Conservation (phyloP, 768 basidiomycete species). For the Termitomyces sp. region DNA sequence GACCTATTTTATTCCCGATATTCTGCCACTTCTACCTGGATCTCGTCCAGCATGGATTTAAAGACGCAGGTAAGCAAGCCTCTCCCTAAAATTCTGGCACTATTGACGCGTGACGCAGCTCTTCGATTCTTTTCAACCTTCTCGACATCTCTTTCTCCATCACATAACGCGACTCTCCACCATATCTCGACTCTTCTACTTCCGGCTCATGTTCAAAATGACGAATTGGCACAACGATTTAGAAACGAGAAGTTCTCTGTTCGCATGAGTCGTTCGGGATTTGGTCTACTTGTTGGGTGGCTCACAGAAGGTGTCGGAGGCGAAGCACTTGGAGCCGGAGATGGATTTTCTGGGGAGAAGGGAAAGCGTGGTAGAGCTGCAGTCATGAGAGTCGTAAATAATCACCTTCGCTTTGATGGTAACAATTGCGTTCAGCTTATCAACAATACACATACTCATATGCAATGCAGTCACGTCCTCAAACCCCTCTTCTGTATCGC, state of each 20-base stretch:
- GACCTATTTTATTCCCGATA: constrained; percentile 90
- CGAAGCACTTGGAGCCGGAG: constrained; percentile 74
- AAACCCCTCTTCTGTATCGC: constrained; percentile 56
- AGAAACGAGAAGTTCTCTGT: constrained; percentile 88
- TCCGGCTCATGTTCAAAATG: constrained; percentile 79
- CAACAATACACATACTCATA: constrained; percentile 16
- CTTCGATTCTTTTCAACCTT: constrained; percentile 70
- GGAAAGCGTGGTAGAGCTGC: constrained; percentile 84
- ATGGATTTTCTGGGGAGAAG: constrained; percentile 74
- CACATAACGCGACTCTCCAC: constrained; percentile 66
- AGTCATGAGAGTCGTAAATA: constrained; percentile 92
- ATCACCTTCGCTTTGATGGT: constrained; percentile 90
- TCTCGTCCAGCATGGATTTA: constrained; percentile 84
- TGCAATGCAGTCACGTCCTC: constrained; percentile 57
- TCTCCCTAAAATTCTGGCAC: constrained; percentile 2
- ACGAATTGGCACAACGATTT: constrained; percentile 79
- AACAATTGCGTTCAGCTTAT: constrained; percentile 16
- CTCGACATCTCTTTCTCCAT: constrained; percentile 56
- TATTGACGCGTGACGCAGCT: constrained; percentile 38
- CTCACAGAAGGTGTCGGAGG: constrained; percentile 89
- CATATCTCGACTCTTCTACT: constrained; percentile 77
- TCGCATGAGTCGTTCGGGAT: constrained; percentile 86
- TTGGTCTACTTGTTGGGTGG: constrained; percentile 92
- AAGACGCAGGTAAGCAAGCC: constrained; percentile 75
- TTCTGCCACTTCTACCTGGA: constrained; percentile 98